A percentile compares a stretch with the other conserved stretches of the same genome.
Evolutionary conservation across 768 basidiomycete genomes (phyloP).

Genomic region (Astraeus odoratus): DNA sequence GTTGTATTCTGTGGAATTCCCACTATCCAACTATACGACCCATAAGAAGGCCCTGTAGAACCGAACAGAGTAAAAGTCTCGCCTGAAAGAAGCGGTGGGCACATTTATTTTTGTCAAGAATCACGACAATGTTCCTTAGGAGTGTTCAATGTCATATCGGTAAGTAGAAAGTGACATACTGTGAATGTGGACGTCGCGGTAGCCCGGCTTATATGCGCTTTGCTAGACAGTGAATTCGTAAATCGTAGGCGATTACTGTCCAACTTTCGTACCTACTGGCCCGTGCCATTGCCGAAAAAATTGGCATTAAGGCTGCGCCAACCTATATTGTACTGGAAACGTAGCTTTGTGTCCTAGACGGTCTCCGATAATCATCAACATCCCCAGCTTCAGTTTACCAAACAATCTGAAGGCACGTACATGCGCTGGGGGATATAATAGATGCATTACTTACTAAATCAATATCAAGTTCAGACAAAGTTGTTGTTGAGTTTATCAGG

Average conservation of each 20-base stretch:
- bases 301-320: conserved; percentile 31
- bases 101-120: too few species aligned
- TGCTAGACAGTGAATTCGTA: conserved; percentile 16
- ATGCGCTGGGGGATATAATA: background rate
- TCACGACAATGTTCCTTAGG: conserved; percentile 15
- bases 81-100: conserved; percentile 19
- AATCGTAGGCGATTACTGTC: too few species aligned
- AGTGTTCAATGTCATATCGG: conserved; percentile 2
- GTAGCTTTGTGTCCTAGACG: conserved; percentile 29
- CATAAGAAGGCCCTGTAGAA: conserved; percentile 29
- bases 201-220: conserved; percentile 26
- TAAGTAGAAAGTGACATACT: conserved; percentile 21
- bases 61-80: conserved; percentile 41
- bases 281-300: conserved; percentile 36
- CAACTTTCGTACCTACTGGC: conserved; percentile 25
- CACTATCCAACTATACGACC: conserved; percentile 31
- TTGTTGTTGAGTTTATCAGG: conserved; percentile 28
- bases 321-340: conserved; percentile 31
- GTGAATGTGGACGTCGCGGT: conserved; percentile 32
- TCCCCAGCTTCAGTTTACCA: conserved; percentile 23
- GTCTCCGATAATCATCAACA: conserved; percentile 10
- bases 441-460: conserved; percentile 33
- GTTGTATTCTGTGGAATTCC: conserved; percentile 7
- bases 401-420: conserved; percentile 11
- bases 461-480: conserved; percentile 27